Percentiles rank a stretch among this genome's conserved stretches.
Evolutionary conservation across 768 basidiomycete genomes (phyloP).

Genomic region (Inosperma sp.): DNA sequence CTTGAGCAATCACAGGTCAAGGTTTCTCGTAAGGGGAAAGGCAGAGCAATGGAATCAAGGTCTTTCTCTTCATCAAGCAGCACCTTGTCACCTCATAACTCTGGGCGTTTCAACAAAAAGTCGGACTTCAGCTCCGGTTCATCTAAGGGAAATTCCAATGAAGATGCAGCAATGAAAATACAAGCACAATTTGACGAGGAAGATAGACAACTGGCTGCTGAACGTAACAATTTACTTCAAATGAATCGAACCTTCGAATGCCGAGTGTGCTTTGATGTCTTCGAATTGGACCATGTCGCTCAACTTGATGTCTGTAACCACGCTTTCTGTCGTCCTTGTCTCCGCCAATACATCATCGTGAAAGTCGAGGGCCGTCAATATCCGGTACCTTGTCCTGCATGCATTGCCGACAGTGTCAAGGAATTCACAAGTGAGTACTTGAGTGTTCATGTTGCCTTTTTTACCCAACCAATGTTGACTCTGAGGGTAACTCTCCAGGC

Average conservation of each 20-base stretch:
- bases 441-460: constrained; percentile 19
- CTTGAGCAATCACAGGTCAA: background rate
- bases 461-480: background rate
- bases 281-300: constrained; percentile 14
- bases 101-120: too few relatives aligned
- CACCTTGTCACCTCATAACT: background rate
- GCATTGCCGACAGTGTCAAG: constrained; percentile 30
- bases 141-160: background rate
- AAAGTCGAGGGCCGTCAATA: constrained; percentile 47
- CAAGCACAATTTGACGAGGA: constrained; percentile 14
- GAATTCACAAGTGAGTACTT: constrained; percentile 23
- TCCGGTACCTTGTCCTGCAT: constrained; percentile 58
- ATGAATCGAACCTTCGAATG: constrained; percentile 41
- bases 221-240: constrained; percentile 2
- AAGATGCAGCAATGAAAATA: constrained; percentile 1
- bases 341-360: constrained; percentile 36
- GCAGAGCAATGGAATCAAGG: background rate
- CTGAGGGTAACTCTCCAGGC: constrained; percentile 4
- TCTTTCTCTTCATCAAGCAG: background rate
- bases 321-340: constrained; percentile 49
- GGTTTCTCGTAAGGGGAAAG: background rate
- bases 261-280: constrained; percentile 50
- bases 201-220: constrained; percentile 4
- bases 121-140: too few relatives aligned
- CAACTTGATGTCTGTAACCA: constrained; percentile 43